These are phyloP conservation scores for Gomphus sp. DNA, from an alignment of 1,284 basidiomycete species.

Conservation along the genomic window DNA sequence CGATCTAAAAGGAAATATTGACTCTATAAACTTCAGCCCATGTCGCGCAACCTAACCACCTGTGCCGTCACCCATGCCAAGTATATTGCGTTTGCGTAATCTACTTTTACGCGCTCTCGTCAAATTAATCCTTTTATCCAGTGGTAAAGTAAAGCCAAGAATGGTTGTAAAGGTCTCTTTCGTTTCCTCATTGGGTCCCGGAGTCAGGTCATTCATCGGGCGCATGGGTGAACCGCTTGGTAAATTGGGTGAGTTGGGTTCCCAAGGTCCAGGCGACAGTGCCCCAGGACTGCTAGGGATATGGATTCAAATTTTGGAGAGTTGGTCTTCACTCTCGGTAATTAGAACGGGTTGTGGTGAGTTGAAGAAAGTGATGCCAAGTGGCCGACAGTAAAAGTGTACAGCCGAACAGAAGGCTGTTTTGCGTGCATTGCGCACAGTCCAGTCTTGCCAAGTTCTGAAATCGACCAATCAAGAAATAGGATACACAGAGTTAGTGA, in stretches of 20 bases:
- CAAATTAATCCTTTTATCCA: slow-evolving; percentile 14
- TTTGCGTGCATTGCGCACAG: slow-evolving; percentile 44
- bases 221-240: neutral
- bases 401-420: slow-evolving; percentile 72
- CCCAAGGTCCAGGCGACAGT: slow-evolving; percentile 1
- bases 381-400: slow-evolving; percentile 57
- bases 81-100: slow-evolving; percentile 6
- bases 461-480: neutral
- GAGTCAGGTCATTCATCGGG: slow-evolving; percentile 11
- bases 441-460: slow-evolving; percentile 59
- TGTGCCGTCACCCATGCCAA: neutral
- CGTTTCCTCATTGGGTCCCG: slow-evolving; percentile 13
- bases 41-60: neutral
- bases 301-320: slow-evolving; percentile 22
- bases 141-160: slow-evolving; percentile 40
- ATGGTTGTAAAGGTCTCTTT: slow-evolving; percentile 23
- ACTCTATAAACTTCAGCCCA: neutral
- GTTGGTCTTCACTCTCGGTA: slow-evolving; percentile 34
- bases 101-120: slow-evolving; percentile 8
- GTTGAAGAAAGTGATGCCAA: slow-evolving; percentile 52
- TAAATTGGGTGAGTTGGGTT: slow-evolving; percentile 4
- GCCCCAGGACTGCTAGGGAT: slow-evolving; percentile 8
- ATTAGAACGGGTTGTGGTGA: slow-evolving; percentile 44
- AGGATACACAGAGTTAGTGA: neutral
- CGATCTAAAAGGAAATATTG: neutral